phyloP scores from a whole-genome alignment of 306 rosid species.

The Echinosophora koreensis region DNA sequence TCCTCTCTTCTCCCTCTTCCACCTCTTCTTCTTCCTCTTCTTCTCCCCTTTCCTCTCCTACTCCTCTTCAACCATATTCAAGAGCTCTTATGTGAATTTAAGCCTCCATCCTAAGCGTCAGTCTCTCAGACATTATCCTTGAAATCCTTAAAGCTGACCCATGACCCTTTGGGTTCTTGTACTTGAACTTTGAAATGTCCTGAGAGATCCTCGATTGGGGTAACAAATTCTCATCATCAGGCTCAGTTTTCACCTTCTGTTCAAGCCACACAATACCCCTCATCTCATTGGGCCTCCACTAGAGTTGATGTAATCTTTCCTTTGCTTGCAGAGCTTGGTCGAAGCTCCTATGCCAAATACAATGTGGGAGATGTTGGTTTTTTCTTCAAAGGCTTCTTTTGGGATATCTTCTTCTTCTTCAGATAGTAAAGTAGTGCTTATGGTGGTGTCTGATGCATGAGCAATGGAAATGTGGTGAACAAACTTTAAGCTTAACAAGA shows the following conservation, averaged over 20 bases:
- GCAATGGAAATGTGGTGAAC: slow-evolving; percentile 20
- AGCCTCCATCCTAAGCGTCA: slow-evolving; percentile 53
- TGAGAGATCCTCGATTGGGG: slow-evolving; percentile 62
- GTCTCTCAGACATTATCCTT: slow-evolving; percentile 68
- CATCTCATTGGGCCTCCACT: slow-evolving; percentile 74
- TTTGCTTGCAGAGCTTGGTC: slow-evolving; percentile 66
- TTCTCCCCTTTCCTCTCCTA: too few relatives aligned
- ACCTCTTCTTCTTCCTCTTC: too few relatives aligned
- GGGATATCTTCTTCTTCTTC: background rate
- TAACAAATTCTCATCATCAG: slow-evolving; percentile 32
- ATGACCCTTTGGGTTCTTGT: slow-evolving; percentile 60
- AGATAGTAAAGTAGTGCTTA: slow-evolving; percentile 7
- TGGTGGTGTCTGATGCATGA: slow-evolving; percentile 18
- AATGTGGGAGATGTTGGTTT: slow-evolving; percentile 71
- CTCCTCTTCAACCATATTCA: too few relatives aligned
- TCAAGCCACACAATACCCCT: slow-evolving; percentile 77
- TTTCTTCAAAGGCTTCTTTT: slow-evolving; percentile 34
- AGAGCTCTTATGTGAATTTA: too few relatives aligned
- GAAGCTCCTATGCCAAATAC: slow-evolving; percentile 84
- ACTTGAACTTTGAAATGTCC: slow-evolving; percentile 63
- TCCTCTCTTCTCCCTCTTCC: too few relatives aligned
- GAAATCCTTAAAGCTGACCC: slow-evolving; percentile 76
- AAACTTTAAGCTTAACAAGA: background rate
- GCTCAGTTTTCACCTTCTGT: slow-evolving; percentile 45
- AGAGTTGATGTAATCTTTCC: slow-evolving; percentile 75